phyloP scores from a whole-genome alignment of 805 yeast genomes.

The Nakazawaea ernobii region DNA sequence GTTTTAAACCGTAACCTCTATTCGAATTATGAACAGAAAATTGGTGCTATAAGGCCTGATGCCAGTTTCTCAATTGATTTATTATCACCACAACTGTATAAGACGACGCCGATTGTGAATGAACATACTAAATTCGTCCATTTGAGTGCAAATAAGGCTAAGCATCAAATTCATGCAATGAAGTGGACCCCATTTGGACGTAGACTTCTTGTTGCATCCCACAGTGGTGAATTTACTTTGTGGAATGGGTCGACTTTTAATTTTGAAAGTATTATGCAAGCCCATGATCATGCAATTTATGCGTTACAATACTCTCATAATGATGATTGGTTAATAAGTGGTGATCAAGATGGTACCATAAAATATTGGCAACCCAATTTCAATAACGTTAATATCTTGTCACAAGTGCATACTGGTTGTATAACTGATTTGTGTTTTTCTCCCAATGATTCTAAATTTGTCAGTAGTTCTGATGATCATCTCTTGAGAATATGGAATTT shows the following conservation, averaged over 20 bases:
- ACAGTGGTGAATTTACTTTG: conserved; percentile 91
- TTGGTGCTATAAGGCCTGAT: conserved; percentile 62
- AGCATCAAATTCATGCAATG: conserved; percentile 85
- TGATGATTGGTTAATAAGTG: conserved; percentile 92
- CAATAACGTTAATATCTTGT: conserved; percentile 81
- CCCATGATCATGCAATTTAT: conserved; percentile 88
- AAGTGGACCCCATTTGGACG: conserved; percentile 97
- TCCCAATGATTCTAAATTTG: conserved; percentile 86
- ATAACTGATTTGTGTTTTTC: conserved; percentile 84
- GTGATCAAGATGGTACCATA: conserved; percentile 86
- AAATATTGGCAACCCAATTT: conserved; percentile 98
- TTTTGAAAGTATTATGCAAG: conserved; percentile 97
- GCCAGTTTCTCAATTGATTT: conserved; percentile 58
- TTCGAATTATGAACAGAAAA: conserved; percentile 31
- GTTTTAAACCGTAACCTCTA: conserved; percentile 37
- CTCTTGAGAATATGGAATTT: conserved; percentile 92
- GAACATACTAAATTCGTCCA: conserved; percentile 81
- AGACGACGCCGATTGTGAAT: conserved; percentile 49
- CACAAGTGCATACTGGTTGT: conserved; percentile 72
- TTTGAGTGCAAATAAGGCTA: conserved; percentile 83
- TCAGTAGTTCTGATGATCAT: conserved; percentile 93
- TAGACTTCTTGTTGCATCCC: conserved; percentile 81
- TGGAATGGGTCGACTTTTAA: conserved; percentile 97
- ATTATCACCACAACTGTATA: conserved; percentile 61
- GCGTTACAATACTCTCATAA: conserved; percentile 77